A percentile compares a stretch with the other conserved stretches of the same genome.
phyloP scores from a whole-genome alignment of 1,139 yeast genomes.

The Suhomyces bribrorum region DNA sequence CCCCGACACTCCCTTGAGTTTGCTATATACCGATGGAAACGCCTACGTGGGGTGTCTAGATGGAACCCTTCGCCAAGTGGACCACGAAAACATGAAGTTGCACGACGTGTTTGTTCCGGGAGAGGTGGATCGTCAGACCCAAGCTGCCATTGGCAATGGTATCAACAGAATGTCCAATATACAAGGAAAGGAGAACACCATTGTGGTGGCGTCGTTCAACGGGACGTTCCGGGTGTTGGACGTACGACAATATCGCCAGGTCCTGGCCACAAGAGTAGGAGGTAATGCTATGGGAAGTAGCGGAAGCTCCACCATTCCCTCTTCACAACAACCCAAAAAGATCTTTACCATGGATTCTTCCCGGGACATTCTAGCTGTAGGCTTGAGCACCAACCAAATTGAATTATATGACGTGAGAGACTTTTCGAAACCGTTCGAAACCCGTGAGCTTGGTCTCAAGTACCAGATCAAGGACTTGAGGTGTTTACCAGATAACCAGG shows the following conservation, averaged over 20 bases:
- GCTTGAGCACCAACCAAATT: conserved; percentile 54
- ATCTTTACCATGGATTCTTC: conserved; percentile 66
- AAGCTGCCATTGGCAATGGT: conserved; percentile 25
- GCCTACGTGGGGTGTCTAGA: conserved; percentile 42
- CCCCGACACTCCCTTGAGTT: conserved; percentile 15
- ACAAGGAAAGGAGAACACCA: conserved; percentile 26
- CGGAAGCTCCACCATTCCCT: conserved; percentile 1
- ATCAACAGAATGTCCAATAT: conserved; percentile 31
- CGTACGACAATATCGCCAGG: conserved; percentile 23
- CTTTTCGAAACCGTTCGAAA: conserved; percentile 45
- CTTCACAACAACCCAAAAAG: conserved; percentile 35
- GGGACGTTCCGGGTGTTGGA: conserved; percentile 44
- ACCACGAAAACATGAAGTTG: conserved; percentile 42
- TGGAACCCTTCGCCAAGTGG: conserved; percentile 44
- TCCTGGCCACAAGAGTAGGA: conserved; percentile 9
- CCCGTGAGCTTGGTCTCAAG: conserved; percentile 70
- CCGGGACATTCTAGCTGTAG: conserved; percentile 51
- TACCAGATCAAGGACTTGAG: conserved; percentile 66
- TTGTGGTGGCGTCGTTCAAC: conserved; percentile 60
- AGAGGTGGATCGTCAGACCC: conserved; percentile 5
- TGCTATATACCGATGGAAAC: conserved; percentile 14
- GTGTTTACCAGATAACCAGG: conserved; percentile 59
- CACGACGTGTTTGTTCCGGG: conserved; percentile 15
- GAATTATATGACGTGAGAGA: conserved; percentile 61
- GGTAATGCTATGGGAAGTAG: neutral